phyloP scores from a whole-genome alignment of 306 rosid genomes.

The Acacia confusa region DNA sequence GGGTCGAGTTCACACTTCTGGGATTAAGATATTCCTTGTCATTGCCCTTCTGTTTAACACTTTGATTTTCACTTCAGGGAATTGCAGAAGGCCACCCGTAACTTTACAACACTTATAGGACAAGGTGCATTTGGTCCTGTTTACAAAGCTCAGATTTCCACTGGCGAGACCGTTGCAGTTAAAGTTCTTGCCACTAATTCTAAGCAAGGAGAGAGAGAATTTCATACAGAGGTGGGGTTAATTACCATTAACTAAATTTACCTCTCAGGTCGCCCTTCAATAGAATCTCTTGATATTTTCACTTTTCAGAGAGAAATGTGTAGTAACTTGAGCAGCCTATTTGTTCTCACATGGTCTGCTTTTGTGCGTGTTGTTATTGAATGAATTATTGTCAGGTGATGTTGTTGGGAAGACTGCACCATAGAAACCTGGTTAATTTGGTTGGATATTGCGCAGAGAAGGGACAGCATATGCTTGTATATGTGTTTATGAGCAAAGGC shows the following conservation, averaged over 20 bases:
- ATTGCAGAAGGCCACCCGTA: constrained; percentile 87
- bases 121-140: constrained; percentile 99
- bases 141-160: constrained; percentile 92
- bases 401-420: constrained; percentile 95
- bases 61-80: constrained; percentile 58
- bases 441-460: constrained; percentile 93
- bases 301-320: background rate
- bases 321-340: too few species aligned
- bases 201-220: constrained; percentile 97
- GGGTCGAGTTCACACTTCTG: background rate
- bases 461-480: constrained; percentile 86
- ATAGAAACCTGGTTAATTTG: constrained; percentile 91
- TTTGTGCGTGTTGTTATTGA: constrained; percentile 16
- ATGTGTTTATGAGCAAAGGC: constrained; percentile 93
- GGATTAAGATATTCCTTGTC: background rate
- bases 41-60: background rate
- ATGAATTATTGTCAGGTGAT: constrained; percentile 63
- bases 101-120: constrained; percentile 91
- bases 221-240: constrained; percentile 79
- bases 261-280: background rate
- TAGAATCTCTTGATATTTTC: background rate
- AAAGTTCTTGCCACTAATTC: constrained; percentile 96
- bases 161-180: constrained; percentile 90
- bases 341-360: background rate
- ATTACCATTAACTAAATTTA: background rate